Evolutionary conservation across 73 alveolate species (phyloP).

Genomic region (Uronychia setigera): DNA sequence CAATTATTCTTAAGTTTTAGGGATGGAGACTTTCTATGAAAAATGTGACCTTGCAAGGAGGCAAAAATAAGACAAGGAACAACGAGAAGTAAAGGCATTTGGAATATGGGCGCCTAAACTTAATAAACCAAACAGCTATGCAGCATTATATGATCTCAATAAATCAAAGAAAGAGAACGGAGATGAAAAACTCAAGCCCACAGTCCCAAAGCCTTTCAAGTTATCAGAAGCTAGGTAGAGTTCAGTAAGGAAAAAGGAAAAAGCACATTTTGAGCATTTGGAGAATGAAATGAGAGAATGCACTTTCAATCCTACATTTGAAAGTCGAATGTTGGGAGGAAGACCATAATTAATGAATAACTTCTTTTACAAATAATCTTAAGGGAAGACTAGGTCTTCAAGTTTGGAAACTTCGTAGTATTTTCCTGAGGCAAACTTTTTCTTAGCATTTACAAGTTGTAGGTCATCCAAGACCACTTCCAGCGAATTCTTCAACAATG

Average conservation of each 20-base stretch:
- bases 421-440: no score
- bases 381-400: no score
- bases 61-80: neutral
- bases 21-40: neutral
- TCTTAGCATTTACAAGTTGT: no score
- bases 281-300: neutral
- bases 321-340: neutral
- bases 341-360: neutral
- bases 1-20: neutral
- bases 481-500: no score
- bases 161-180: neutral
- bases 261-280: neutral
- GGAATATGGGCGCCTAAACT: neutral
- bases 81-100: neutral
- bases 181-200: neutral
- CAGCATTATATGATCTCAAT: no score
- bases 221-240: neutral
- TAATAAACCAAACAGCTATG: neutral
- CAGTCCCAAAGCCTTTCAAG: neutral
- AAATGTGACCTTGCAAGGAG: neutral
- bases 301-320: neutral
- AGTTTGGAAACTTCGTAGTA: no score
- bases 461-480: no score
- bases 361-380: no score
- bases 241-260: neutral